Conservation (phyloP, 169 alveolate species). For the Cryptosporidium sp. region DNA sequence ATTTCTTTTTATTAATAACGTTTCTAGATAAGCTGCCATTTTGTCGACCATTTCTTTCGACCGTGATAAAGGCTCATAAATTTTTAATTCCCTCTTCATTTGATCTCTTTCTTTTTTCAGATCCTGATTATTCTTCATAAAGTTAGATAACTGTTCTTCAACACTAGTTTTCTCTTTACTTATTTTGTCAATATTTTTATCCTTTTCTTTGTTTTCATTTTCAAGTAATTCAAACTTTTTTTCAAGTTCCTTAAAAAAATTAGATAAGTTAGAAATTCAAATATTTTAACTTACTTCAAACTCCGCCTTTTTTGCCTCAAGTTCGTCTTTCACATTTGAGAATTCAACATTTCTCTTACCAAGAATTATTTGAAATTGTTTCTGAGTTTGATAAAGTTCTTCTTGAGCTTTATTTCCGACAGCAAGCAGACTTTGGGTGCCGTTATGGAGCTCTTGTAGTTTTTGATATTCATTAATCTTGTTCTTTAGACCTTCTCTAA, state of each 20-base stretch:
- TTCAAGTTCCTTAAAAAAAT: slow-evolving; percentile 49
- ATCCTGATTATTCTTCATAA: slow-evolving; percentile 29
- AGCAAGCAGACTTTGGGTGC: slow-evolving; percentile 55
- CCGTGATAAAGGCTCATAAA: slow-evolving; percentile 42
- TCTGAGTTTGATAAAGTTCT: slow-evolving; percentile 71
- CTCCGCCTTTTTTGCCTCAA: slow-evolving; percentile 32
- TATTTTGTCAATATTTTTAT: slow-evolving; percentile 6
- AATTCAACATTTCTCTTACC: slow-evolving; percentile 59
- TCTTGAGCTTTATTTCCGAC: slow-evolving; percentile 72
- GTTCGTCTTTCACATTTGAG: slow-evolving; percentile 51
- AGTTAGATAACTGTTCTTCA: slow-evolving; percentile 2
- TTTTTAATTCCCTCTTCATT: slow-evolving; percentile 41
- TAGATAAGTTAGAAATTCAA: not conserved
- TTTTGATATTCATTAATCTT: slow-evolving; percentile 65
- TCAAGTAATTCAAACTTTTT: slow-evolving; percentile 24
- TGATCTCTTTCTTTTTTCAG: slow-evolving; percentile 42
- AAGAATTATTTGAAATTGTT: slow-evolving; percentile 62
- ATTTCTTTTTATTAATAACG: slow-evolving; percentile 52
- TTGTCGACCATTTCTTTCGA: slow-evolving; percentile 72
- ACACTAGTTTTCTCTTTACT: not conserved
- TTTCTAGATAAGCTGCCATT: slow-evolving; percentile 61
- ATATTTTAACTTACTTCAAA: slow-evolving; percentile 36
- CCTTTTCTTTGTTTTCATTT: slow-evolving; percentile 20
- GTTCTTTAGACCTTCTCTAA: slow-evolving; percentile 53
- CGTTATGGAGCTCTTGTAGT: slow-evolving; percentile 62